Base-by-base conservation (phyloP, 1,284 basidiomycete genomes). In the Tausonia pullulans region DNA sequence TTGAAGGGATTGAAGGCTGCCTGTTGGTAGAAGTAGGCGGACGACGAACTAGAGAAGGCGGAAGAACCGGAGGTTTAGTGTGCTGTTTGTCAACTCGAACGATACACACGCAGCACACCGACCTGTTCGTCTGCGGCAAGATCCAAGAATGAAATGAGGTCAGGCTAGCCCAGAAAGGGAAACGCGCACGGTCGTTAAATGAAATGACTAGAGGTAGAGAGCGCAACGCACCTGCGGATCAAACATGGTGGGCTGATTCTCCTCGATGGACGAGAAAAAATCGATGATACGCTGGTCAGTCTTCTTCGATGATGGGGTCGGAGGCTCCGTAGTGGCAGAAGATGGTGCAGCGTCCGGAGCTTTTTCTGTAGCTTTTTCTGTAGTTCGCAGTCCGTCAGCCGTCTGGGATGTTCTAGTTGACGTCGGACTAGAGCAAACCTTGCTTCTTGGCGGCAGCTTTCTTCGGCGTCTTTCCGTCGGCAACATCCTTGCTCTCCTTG, bases 211-310 rank as follows among this genome's bases (percentile, higher is more conserved):
- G 45, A 44, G 9, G 11, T 8, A 40, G 13, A 6, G 16, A 3
- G 39, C 13, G 16, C 27, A 5, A 16, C 40, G 40, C 16, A 41
- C 79, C 69, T 81, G 79, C 2, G 84, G 81, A 69, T 85, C 84
- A 73, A 87, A 88, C 79, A 86, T 85, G n/a, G 81, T 81, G 5
- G 84, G 79, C 72, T 89, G 86, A 65, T 89, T 85, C 62, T 84
- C 82, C 74, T 97, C 93, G 70, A 98, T 96, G 14, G 89, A 84
- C 59, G 83, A 80, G 77, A 98, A 97, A 79, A 98, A 96, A 77
- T 98, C 96, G 49, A 86, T 78, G 63, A 89, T 80, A 71, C 71
- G 74, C 65, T 74, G 69, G 43, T 65, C 16, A 13, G 61, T 48
- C 9, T 68, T 62, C 14, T 40, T 57, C 10, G 65, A 62, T 8